phyloP scores from a whole-genome alignment of 1,284 basidiomycete genomes.

The Vanrija sp. region DNA sequence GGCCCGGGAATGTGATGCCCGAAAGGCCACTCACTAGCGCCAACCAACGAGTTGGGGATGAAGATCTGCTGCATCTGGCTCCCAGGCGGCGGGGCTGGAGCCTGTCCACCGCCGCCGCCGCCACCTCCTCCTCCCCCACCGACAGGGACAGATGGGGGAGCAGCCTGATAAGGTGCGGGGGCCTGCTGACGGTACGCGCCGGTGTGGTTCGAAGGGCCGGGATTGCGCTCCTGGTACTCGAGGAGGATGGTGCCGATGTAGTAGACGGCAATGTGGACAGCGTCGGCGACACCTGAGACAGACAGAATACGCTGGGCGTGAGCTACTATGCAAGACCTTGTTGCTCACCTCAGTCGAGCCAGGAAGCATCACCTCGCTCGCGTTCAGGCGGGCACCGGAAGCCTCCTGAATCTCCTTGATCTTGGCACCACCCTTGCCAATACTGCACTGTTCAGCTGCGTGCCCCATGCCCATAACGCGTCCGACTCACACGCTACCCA shows the following conservation, averaged over 20 bases:
- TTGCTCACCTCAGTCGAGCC: conserved; percentile 89
- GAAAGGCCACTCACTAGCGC: conserved; percentile 59
- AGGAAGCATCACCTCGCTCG: conserved; percentile 96
- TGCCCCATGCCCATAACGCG: background rate
- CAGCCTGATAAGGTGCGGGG: conserved; percentile 13
- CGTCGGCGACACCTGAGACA: conserved; percentile 98
- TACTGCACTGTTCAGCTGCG: conserved; percentile 46
- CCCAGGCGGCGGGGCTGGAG: conserved; percentile 35
- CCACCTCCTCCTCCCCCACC: conserved; percentile 10
- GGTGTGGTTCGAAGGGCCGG: conserved; percentile 26
- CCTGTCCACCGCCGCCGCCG: conserved; percentile 17
- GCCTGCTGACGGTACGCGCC: conserved; percentile 44
- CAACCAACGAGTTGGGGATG: conserved; percentile 96
- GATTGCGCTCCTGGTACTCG: conserved; percentile 78
- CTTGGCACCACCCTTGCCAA: conserved; percentile 94
- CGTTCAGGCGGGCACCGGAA: conserved; percentile 90
- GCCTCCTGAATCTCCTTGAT: conserved; percentile 99
- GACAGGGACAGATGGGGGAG: conserved; percentile 4
- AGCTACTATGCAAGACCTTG: background rate
- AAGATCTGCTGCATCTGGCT: conserved; percentile 95
- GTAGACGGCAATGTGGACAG: conserved; percentile 98
- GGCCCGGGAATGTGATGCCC: background rate
- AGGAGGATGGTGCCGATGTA: conserved; percentile 97
- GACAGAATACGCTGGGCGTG: conserved; percentile 79
- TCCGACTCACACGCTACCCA: conserved; percentile 76